Conservation (phyloP, 331 rosid species). For the Arachis monticola region DNA sequence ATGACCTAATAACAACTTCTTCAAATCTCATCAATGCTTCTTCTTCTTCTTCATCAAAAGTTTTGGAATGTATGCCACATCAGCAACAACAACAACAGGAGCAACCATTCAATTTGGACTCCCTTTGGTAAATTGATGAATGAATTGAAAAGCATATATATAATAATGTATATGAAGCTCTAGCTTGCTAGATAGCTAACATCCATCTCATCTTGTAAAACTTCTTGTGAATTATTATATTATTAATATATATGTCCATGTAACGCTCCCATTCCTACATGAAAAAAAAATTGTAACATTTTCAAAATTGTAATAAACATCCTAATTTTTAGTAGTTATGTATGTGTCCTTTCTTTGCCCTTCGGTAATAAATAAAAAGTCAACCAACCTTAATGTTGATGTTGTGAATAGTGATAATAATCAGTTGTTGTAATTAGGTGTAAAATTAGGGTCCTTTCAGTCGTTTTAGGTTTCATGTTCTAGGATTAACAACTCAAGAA, state of each 20-base stretch:
- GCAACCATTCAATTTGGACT: slow-evolving; percentile 96
- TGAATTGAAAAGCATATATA: neutral
- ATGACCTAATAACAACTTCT: slow-evolving; percentile 26
- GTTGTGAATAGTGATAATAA: neutral
- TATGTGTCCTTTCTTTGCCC: neutral
- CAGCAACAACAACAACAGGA: slow-evolving; percentile 59
- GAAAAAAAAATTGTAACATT: slow-evolving; percentile 19
- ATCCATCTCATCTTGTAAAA: slow-evolving; percentile 13
- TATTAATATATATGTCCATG: neutral
- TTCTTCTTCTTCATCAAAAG: slow-evolving; percentile 71
- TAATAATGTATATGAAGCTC: slow-evolving; percentile 14
- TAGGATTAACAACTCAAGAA: too few species aligned
- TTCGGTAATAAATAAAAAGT: neutral
- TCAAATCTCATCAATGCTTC: slow-evolving; percentile 58
- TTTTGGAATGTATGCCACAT: slow-evolving; percentile 52
- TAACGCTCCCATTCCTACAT: slow-evolving; percentile 14
- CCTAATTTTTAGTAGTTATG: neutral
- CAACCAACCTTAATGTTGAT: slow-evolving; percentile 21
- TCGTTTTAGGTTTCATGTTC: too few species aligned
- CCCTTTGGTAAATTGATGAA: slow-evolving; percentile 66
- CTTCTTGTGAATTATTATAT: slow-evolving; percentile 30
- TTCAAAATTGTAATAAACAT: neutral
- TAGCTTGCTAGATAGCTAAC: slow-evolving; percentile 10
- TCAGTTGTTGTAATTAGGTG: slow-evolving; percentile 21
- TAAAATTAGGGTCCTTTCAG: neutral